Evolutionary conservation across 1,139 yeast species (phyloP).

Genomic region (Hanseniaspora sp.): DNA sequence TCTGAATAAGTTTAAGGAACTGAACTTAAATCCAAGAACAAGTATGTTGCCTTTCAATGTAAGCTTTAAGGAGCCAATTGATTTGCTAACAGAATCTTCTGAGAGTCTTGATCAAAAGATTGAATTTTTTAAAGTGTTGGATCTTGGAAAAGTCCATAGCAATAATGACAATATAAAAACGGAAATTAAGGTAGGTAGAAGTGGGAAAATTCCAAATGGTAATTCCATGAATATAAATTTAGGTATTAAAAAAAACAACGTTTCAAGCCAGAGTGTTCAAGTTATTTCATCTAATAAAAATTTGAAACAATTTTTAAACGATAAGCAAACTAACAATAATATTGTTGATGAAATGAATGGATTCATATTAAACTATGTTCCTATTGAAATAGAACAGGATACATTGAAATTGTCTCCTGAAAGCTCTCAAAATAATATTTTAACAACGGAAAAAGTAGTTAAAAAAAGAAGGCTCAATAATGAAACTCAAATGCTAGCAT

Average conservation of each 20-base stretch:
- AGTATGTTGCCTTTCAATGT: constrained; percentile 30
- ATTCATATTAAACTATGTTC: constrained; percentile 8
- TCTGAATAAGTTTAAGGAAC: constrained; percentile 34
- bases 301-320: not conserved
- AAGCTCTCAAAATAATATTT: not conserved
- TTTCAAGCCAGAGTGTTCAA: not conserved
- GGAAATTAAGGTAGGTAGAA: constrained; percentile 22
- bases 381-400: not conserved
- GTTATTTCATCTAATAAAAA: constrained; percentile 1
- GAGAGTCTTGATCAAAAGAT: constrained; percentile 18
- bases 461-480: not conserved
- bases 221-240: not conserved
- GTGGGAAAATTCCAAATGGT: not conserved
- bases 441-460: not conserved
- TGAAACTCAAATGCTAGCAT: not conserved
- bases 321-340: not conserved
- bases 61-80: constrained; percentile 15
- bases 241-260: not conserved
- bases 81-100: constrained; percentile 14
- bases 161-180: constrained; percentile 19
- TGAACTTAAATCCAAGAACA: constrained; percentile 29
- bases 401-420: not conserved
- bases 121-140: constrained; percentile 14
- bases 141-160: constrained; percentile 1
- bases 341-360: constrained; percentile 7